These are phyloP conservation scores for Pelargonium citronellum DNA, from an alignment of 441 rosid genomes.

Conservation along the genomic window DNA sequence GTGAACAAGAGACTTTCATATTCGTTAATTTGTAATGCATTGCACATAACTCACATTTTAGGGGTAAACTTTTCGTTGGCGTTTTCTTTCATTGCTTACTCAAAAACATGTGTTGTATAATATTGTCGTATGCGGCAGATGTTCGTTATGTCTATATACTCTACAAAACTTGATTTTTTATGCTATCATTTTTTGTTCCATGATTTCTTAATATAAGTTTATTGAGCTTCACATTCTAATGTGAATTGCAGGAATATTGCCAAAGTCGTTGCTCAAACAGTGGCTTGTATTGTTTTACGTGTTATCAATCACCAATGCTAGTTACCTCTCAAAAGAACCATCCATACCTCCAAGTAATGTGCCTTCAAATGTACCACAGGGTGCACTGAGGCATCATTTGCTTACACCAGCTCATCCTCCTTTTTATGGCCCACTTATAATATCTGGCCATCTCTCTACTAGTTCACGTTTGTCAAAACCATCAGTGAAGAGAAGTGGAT, in stretches of 20 bases:
- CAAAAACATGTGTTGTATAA: too few species aligned
- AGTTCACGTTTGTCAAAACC: constrained; percentile 58
- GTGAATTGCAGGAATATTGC: constrained; percentile 35
- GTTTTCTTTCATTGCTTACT: too few species aligned
- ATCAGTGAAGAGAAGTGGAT: constrained; percentile 44
- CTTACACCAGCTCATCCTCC: constrained; percentile 52
- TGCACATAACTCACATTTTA: background rate
- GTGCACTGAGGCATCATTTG: constrained; percentile 24
- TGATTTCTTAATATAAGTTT: background rate
- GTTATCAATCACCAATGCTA: constrained; percentile 33
- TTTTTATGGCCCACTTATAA: constrained; percentile 44
- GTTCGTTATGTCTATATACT: background rate
- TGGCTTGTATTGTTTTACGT: constrained; percentile 34
- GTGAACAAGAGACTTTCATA: too few species aligned
- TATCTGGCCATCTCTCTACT: constrained; percentile 51
- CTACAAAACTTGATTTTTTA: background rate
- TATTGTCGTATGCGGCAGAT: too few species aligned
- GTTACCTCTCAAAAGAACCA: constrained; percentile 31
- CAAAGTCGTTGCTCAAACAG: constrained; percentile 33
- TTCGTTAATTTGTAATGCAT: background rate
- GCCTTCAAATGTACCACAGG: constrained; percentile 38
- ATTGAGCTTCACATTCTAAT: constrained; percentile 13
- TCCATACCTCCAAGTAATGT: constrained; percentile 32
- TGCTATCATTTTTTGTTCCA: background rate
- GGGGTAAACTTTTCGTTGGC: background rate